A percentile compares a stretch with the other conserved stretches of the same genome.
These are phyloP conservation scores for Tricholoma sp. DNA, from an alignment of 768 basidiomycete species.

Conservation along the genomic window DNA sequence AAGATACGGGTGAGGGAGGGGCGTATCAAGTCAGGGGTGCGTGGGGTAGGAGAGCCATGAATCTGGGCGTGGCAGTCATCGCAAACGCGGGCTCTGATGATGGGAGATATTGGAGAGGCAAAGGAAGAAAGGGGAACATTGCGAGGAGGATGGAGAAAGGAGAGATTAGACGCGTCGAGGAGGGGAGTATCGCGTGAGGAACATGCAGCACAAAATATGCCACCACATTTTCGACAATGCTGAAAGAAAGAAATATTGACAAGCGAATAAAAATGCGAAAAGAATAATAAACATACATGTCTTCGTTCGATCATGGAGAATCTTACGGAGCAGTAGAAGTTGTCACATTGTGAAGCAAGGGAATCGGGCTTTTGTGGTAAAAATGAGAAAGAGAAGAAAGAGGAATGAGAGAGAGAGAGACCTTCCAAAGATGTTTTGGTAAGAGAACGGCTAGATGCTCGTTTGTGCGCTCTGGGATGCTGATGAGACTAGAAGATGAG, in stretches of 20 bases:
- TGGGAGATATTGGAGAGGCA: slow-evolving; percentile 55
- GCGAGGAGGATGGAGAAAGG: slow-evolving; percentile 68
- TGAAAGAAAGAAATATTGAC: slow-evolving; percentile 26
- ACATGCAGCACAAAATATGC: slow-evolving; percentile 66
- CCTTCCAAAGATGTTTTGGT: slow-evolving; percentile 72
- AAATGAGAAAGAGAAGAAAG: slow-evolving; percentile 11
- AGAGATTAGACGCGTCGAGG: slow-evolving; percentile 66
- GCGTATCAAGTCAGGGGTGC: slow-evolving; percentile 31
- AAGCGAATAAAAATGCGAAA: slow-evolving; percentile 7
- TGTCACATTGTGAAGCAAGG: slow-evolving; percentile 61
- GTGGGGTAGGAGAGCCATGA: slow-evolving; percentile 48
- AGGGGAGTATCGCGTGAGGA: slow-evolving; percentile 55
- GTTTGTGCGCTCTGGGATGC: slow-evolving; percentile 38
- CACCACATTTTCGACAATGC: slow-evolving; percentile 86
- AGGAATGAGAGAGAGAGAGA: slow-evolving; percentile 14
- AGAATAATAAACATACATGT: slow-evolving; percentile 49
- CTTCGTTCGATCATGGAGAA: slow-evolving; percentile 71
- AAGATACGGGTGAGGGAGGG: slow-evolving; percentile 30
- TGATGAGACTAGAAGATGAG: slow-evolving; percentile 26
- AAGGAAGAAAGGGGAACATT: slow-evolving; percentile 54
- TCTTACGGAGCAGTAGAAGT: slow-evolving; percentile 57
- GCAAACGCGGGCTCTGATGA: slow-evolving; percentile 60
- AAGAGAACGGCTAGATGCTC: slow-evolving; percentile 78
- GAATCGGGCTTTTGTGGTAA: slow-evolving; percentile 48
- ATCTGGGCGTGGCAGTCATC: slow-evolving; percentile 76